Evolutionary conservation across 2,329 filamentous ascomycete genomes (phyloP).

Genomic region (Dactylellina cionopaga): DNA sequence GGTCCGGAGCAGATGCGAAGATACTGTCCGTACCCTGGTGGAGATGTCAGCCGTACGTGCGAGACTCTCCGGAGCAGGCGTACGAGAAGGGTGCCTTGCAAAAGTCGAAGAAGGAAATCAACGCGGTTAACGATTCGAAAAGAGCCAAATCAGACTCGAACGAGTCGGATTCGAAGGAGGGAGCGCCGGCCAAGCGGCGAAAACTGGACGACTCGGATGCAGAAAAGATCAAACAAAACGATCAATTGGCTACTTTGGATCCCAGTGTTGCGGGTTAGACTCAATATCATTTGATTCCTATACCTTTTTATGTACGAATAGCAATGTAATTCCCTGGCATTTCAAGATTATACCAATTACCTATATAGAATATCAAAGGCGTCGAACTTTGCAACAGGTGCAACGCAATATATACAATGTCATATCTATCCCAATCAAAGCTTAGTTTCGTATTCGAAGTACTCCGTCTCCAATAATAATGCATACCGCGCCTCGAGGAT

Average conservation of each 20-base stretch:
- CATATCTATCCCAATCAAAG: not conserved
- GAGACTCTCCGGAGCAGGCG: constrained; percentile 48
- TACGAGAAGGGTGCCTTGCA: constrained; percentile 66
- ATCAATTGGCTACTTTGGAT: constrained; percentile 9
- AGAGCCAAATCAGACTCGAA: constrained; percentile 60
- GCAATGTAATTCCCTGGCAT: not conserved
- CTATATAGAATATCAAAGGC: too few species aligned
- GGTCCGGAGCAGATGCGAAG: constrained; percentile 50
- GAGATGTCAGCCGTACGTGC: constrained; percentile 56
- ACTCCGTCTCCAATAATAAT: constrained; percentile 22
- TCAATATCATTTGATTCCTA: not conserved
- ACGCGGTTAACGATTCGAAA: constrained; percentile 60
- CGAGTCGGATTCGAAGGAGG: constrained; percentile 56
- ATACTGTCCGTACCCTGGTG: constrained; percentile 56
- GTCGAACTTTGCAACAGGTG: constrained; percentile 11
- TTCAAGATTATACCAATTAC: too few species aligned
- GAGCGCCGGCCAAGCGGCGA: constrained; percentile 58
- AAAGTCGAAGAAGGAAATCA: constrained; percentile 74
- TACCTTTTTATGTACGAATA: not conserved
- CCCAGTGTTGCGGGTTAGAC: constrained; percentile 6
- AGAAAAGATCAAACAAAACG: constrained; percentile 10
- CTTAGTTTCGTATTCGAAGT: not conserved
- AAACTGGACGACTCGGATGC: constrained; percentile 20
- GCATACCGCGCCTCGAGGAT: constrained; percentile 4
- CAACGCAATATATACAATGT: constrained; percentile 5